Base-by-base conservation (phyloP, 2,329 filamentous ascomycete genomes). In the Paracorniculantispora psalliotae region DNA sequence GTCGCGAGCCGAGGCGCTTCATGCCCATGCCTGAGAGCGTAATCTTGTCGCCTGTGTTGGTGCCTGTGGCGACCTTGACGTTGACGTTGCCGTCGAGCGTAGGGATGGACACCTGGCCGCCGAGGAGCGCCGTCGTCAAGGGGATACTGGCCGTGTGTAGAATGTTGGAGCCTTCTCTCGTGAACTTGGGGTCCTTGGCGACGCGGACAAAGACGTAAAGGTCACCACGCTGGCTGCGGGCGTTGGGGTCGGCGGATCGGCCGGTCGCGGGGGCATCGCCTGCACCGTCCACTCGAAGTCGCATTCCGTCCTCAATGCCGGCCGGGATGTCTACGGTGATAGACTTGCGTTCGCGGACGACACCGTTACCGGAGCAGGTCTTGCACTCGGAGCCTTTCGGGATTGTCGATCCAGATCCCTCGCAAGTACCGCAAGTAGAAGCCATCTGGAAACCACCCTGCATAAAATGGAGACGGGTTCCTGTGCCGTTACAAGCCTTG, bases 251-350 rank as follows among this genome's bases (percentile, higher is more conserved):
- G 33, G 84, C 81, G 17, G 84, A 79, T 25, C 85, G 82, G 47
- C 91, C 91, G 25, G 90, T 93, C 9, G 86, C 79, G 23, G 94
- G 89, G 17, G 91, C 88, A 69, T 99, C 93, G 64, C 94, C 94
- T 69, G 96, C 92, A 26, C 90, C 90, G 60, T 87, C 85, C 28
- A 99, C 84, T 55, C 91, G 84, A 67, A 99, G 77, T 59, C 91
- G 85, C 93, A 97, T 97, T 58, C 93, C 92, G 71, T 99, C 93
- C 71, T 97, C 94, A 33, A 99, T 92, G 63, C 94, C 94, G 23
- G 90, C 92, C 1, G 94, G 94, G 48, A 99, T 97, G 67, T 97
- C 92, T 46, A 99, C 83, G 28, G 84, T 89, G 52, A 99, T 86
- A 0, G 89, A 91, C 77, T 90, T 91, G 62, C 86, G 82, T 68